These are phyloP conservation scores for Amoeboaphelidium protococcarum DNA, from an alignment of 371 early-diverging fungal genomes.

Conservation along the genomic window DNA sequence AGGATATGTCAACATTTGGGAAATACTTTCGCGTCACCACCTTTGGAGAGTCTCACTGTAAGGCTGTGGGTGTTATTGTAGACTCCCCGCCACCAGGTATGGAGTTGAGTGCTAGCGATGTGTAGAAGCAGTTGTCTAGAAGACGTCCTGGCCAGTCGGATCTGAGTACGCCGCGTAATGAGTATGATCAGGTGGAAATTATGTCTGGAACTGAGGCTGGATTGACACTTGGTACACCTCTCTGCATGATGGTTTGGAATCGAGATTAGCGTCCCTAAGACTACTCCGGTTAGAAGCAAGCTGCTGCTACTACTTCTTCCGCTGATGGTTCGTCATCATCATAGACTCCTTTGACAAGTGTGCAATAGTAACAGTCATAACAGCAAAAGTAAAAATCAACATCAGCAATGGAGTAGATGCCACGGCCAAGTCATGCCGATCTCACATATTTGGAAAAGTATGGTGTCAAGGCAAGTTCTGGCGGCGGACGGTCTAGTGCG, in stretches of 20 bases:
- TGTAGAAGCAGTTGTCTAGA: slow-evolving; percentile 70
- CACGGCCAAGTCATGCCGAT: slow-evolving; percentile 93
- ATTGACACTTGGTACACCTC: slow-evolving; percentile 77
- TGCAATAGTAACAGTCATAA: no score
- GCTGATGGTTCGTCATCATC: no score
- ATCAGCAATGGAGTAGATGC: slow-evolving; percentile 5
- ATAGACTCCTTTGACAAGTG: no score
- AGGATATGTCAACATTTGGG: slow-evolving; percentile 3
- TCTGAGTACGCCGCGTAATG: slow-evolving; percentile 79
- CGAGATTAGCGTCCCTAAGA: slow-evolving; percentile 86
- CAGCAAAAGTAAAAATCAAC: background rate
- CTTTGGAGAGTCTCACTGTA: slow-evolving; percentile 93
- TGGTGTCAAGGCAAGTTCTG: slow-evolving; percentile 73
- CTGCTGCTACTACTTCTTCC: no score
- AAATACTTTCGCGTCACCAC: slow-evolving; percentile 41
- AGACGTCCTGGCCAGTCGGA: slow-evolving; percentile 83
- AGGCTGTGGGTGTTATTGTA: slow-evolving; percentile 82
- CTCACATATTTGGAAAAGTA: slow-evolving; percentile 88
- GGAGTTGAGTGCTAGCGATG: slow-evolving; percentile 55
- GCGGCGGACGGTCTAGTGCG: slow-evolving; percentile 82
- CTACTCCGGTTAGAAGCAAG: no score
- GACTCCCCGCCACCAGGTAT: slow-evolving; percentile 89
- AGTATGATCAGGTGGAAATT: slow-evolving; percentile 69
- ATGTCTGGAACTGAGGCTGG: slow-evolving; percentile 81
- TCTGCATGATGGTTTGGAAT: slow-evolving; percentile 70